Evolutionary conservation across 139 green algal species (phyloP), one percentile per base, ranked within the genome.

Genomic region (Asterochloris sp.): DNA sequence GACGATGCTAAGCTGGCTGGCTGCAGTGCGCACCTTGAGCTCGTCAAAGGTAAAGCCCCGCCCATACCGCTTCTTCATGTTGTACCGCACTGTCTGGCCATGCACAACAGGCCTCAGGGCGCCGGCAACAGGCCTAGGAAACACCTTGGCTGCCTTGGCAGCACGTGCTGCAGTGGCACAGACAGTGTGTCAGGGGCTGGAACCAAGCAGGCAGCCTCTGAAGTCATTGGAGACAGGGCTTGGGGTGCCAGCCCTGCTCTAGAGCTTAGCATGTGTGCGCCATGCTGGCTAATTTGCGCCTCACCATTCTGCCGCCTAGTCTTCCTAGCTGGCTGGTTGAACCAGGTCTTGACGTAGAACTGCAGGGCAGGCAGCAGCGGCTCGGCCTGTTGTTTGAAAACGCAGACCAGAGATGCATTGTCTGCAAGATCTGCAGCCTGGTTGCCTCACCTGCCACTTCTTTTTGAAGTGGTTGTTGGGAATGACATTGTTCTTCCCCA

Each of bases 281-380:
- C 38, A 54, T 54, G 38, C 38, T 54, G 38, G 38, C 38, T 54
- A 6, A 54, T 10, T n/a, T 29, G 14, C 21, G 23, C 67, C 76
- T 80, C 60, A 97, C 94, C 93, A 6, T 91, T 87, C 61, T 91
- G 89, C 76, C 96, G 88, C 26, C 95, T 88, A 76, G 92, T 80
- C 88, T 99, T 99, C 84, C 97, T 92, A 12, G 95, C 97, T 26
- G 97, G 93, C 94, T 99, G 97, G 93, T 99, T 98, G 91, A 99
- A 99, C 97, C 97, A 99, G 64, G 97, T 99, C 86, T 90, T 94
- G 81, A 99, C 94, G 69, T 91, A 87, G 84, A 92, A 93, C 91
- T 97, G 38, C 38, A 54, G 38, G 38, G 38, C 38, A 54, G 38
- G 38, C 38, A 54, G 38, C 38, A 54, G 38, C 38, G 38, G 38